A percentile compares a stretch with the other conserved stretches of the same genome.
These are phyloP conservation scores for Infundibulicybe gibba DNA, from an alignment of 768 basidiomycete genomes.

Conservation along the genomic window DNA sequence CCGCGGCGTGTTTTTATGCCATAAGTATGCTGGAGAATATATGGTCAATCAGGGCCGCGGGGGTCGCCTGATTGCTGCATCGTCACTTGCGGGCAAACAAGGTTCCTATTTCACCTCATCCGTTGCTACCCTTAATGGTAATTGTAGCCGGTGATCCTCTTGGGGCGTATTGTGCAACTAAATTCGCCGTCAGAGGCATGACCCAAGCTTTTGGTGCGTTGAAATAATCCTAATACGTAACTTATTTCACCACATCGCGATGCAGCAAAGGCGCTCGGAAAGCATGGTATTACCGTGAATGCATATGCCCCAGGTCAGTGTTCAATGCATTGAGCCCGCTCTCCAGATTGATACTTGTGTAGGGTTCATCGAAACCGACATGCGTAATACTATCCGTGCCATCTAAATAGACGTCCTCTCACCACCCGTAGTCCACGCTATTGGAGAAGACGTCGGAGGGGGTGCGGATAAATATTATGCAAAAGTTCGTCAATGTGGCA, in stretches of 20 bases:
- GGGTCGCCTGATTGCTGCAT: slow-evolving; percentile 34
- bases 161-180: slow-evolving; percentile 28
- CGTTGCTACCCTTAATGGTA: no score
- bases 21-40: slow-evolving; percentile 25
- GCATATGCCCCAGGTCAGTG: slow-evolving; percentile 16
- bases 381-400: slow-evolving; percentile 6
- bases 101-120: background rate
- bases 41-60: slow-evolving; percentile 31
- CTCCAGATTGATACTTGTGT: background rate
- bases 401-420: background rate
- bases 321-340: no score
- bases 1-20: slow-evolving; percentile 27
- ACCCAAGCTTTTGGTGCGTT: slow-evolving; percentile 25
- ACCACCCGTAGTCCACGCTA: slow-evolving; percentile 4
- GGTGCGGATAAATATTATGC: slow-evolving; percentile 1
- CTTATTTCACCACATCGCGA: background rate
- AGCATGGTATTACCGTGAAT: slow-evolving; percentile 20
- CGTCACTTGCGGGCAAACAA: no score
- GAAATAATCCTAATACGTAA: background rate
- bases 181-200: slow-evolving; percentile 39
- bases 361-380: slow-evolving; percentile 12
- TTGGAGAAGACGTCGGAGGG: background rate
- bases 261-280: slow-evolving; percentile 16
- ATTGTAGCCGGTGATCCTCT: no score
- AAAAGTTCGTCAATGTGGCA: slow-evolving; percentile 1